Conservation (phyloP, 257 asterid genomes). For the Solanum raphanifolium region DNA sequence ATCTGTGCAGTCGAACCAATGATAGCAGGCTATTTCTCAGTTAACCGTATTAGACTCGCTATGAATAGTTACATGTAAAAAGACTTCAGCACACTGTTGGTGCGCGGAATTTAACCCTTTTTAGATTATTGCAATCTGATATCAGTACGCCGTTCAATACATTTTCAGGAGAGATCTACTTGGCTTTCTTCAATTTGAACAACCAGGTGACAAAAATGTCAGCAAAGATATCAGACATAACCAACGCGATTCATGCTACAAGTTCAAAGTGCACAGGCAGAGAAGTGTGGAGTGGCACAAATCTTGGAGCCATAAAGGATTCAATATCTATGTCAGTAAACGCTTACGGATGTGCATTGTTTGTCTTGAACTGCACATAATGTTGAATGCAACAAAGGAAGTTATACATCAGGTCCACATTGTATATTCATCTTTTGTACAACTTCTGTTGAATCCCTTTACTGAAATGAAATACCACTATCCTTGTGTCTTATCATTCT, state of each 20-base stretch:
- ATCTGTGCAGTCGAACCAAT: not conserved
- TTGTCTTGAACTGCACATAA: slow-evolving; percentile 45
- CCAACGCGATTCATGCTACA: slow-evolving; percentile 34
- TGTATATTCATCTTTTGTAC: not conserved
- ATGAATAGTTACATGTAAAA: not conserved
- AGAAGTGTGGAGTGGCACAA: slow-evolving; percentile 73
- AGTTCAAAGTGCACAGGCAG: slow-evolving; percentile 32
- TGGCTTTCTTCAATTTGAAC: slow-evolving; percentile 73
- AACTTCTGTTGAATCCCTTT: not conserved
- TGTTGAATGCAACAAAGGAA: not conserved
- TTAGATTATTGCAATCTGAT: not conserved
- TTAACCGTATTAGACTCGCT: not conserved
- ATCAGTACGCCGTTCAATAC: not conserved
- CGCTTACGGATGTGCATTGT: slow-evolving; percentile 63
- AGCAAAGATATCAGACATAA: slow-evolving; percentile 36
- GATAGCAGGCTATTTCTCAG: not conserved
- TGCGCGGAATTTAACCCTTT: not conserved
- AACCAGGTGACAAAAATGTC: slow-evolving; percentile 24
- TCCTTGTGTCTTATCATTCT: not conserved
- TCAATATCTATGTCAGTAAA: slow-evolving; percentile 32
- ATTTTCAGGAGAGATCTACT: slow-evolving; percentile 57
- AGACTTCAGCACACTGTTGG: not conserved
- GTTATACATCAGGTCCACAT: not conserved
- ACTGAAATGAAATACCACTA: not conserved
- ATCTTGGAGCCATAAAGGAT: slow-evolving; percentile 38